Base-by-base conservation (phyloP, 768 basidiomycete genomes). In the Rickenella mellea region DNA sequence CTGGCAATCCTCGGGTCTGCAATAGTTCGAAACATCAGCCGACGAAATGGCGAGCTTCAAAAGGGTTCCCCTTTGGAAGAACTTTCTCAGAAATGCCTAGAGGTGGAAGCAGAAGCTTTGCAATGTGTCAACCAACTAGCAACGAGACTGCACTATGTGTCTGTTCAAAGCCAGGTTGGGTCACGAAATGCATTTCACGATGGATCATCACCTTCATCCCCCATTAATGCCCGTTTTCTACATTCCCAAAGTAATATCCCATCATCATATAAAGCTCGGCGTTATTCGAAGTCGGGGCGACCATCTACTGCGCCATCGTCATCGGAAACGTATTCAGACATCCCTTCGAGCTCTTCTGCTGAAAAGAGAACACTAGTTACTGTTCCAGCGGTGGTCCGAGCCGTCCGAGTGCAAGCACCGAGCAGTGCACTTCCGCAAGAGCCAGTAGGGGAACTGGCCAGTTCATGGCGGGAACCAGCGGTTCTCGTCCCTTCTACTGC, bases 1-100 rank as follows among this genome's bases (percentile, higher is more conserved):
- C 70, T 91, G 27, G 85, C 87, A 12, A 70, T 78, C 41, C 67
- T 92, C 43, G 75, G 80, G 7, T 83, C 85, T 6, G 75, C 81
- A 35, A 71, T 93, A n/a, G 74, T 80, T 27, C 80, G 87, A 27
- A 69, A 75, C 49, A 52, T 61, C 19, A 74, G 76, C 67, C 39
- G 60, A 63, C 26, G 55, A 60, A 22, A 59, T 51, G 20, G 51
- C 56, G n/a, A 52, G 48, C n/a, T 53, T 55, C 15, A 55, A 55
- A 37, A 61, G 12, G 73, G 74, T 48, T 43, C 52, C 26, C 55
- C 63, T 7, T 48, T 87, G 31, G 65, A 72, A 15, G 73, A 77
- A 40, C 69, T 88, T 30, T 79, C 72, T 55, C 56, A 65, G 21
- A 67, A 60, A 46, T 88, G 85, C 56, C 70, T 74, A 40, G 74